Base-by-base conservation (phyloP, 768 basidiomycete species). In the Exsudoporus frostii region DNA sequence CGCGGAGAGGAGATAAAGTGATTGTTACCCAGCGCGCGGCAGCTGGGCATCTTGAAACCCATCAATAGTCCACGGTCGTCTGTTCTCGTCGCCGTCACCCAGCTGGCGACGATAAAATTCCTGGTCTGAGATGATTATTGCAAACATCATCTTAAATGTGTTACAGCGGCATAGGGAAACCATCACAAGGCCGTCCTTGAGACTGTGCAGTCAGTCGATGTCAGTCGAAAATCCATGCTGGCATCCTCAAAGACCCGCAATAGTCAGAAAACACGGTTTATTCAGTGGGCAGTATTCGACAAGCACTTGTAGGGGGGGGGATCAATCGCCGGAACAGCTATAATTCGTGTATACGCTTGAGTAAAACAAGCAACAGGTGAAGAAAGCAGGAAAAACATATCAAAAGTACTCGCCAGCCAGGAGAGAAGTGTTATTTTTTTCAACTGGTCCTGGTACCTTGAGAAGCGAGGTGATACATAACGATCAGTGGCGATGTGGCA, bases 391-490 rank as follows among this genome's bases (percentile, higher is more conserved):
- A 48, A 55, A 55, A 52, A 63, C 52, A 67, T 51, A 63, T 54
- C 51, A 57, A 53, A 50, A 45, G 39, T 33, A 40, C 52, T 60
- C 52, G 63, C 53, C 58, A 57, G 54, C 54, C 63, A 63, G 46
- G 51, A 58, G 51, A 54, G 49, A 67, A 58, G 30, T 42, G 49
- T 48, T n/a, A 37, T 46, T 52, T 53, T 48, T 50, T 60, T 54
- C 53, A 50, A 50, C 55, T 61, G 55, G 63, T 61, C 58, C 65
- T 63, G 47, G 50, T 51, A 56, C 65, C 65, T 65, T 57, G 51
- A 38, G 36, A 50, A 55, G 51, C 17, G 55, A 66, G 56, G 59
- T 29, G n/a, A 58, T 48, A 45, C 42, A 15, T 51, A 55, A 29
- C 45, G 51, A 69, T 69, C 61, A 69, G 66, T 39, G 43, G 54